A percentile compares a stretch with the other conserved stretches of the same genome.
Conservation (phyloP, 768 basidiomycete genomes). For the Paxillus ammoniavirescens region DNA sequence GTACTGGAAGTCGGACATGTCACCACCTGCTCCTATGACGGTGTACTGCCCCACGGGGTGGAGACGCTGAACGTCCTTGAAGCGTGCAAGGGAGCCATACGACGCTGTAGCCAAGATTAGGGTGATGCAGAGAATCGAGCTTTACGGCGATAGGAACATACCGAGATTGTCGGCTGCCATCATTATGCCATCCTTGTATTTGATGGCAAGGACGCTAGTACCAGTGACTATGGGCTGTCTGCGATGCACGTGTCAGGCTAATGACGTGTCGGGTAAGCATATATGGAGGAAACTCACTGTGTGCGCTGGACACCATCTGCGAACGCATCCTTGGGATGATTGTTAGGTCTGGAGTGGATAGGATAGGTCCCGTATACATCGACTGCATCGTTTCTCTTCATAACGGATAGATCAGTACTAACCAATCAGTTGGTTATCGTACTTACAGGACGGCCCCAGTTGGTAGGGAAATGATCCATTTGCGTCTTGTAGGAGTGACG, state of each 20-base stretch:
- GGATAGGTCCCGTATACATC: conserved; percentile 82
- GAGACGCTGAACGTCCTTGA: conserved; percentile 91
- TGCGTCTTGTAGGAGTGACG: conserved; percentile 3
- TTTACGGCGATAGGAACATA: conserved; percentile 33
- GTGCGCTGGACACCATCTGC: conserved; percentile 73
- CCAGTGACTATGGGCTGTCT: conserved; percentile 96
- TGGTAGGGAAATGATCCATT: conserved; percentile 85
- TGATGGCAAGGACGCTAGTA: conserved; percentile 92
- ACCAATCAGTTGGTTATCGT: not conserved
- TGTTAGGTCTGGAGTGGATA: conserved; percentile 56
- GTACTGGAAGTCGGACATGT: conserved; percentile 98
- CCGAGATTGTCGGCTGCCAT: conserved; percentile 98
- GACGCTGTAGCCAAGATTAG: conserved; percentile 57
- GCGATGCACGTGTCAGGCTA: not conserved
- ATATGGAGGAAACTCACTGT: conserved; percentile 48
- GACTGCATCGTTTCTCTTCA: conserved; percentile 70
- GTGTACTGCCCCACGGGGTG: conserved; percentile 82
- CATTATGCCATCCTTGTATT: conserved; percentile 97
- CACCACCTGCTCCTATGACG: conserved; percentile 88
- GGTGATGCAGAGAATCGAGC: not conserved
- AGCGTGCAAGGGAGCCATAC: conserved; percentile 94
- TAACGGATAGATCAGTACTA: not conserved
- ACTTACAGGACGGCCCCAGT: conserved; percentile 80
- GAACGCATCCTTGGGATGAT: conserved; percentile 53
- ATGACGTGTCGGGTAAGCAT: not conserved